These are phyloP conservation scores for Tillandsia leiboldiana DNA, from an alignment of 176 grass and related monocot genomes.

Conservation along the genomic window DNA sequence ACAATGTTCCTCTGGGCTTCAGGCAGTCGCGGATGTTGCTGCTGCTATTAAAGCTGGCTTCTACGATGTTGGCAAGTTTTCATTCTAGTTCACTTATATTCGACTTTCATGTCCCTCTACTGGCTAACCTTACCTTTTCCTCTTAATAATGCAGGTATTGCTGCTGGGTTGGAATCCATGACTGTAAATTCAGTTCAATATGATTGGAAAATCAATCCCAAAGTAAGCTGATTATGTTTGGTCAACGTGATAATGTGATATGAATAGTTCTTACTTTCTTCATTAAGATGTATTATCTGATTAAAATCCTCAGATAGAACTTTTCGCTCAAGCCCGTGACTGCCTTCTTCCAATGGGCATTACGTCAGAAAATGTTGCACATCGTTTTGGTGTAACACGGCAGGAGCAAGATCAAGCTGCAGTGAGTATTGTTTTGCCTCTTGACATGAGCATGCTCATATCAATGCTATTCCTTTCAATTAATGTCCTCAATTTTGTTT, in stretches of 20 bases:
- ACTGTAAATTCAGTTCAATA: slow-evolving; percentile 39
- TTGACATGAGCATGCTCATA: slow-evolving; percentile 7
- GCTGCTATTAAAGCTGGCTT: slow-evolving; percentile 65
- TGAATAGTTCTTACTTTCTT: background rate
- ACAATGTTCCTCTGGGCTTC: slow-evolving; percentile 90
- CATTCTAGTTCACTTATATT: background rate
- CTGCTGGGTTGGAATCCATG: slow-evolving; percentile 87
- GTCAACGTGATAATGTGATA: slow-evolving; percentile 2
- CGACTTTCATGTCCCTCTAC: slow-evolving; percentile 4
- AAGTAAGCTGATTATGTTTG: slow-evolving; percentile 34
- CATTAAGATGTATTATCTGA: background rate
- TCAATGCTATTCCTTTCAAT: background rate
- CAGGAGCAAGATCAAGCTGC: slow-evolving; percentile 77
- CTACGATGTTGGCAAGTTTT: slow-evolving; percentile 70
- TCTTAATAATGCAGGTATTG: slow-evolving; percentile 50
- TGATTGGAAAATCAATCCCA: slow-evolving; percentile 46
- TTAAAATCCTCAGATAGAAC: slow-evolving; percentile 34
- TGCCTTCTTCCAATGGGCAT: slow-evolving; percentile 94
- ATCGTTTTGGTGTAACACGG: slow-evolving; percentile 70
- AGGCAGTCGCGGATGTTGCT: slow-evolving; percentile 89
- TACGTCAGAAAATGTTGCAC: slow-evolving; percentile 89
- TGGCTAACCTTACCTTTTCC: background rate
- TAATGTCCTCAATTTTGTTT: slow-evolving; percentile 7
- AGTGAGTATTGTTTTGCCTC: slow-evolving; percentile 37
- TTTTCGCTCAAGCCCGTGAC: slow-evolving; percentile 80